Evolutionary conservation across 108 stramenopile genomes (phyloP).

Genomic region (Pelagomonas calceolata): DNA sequence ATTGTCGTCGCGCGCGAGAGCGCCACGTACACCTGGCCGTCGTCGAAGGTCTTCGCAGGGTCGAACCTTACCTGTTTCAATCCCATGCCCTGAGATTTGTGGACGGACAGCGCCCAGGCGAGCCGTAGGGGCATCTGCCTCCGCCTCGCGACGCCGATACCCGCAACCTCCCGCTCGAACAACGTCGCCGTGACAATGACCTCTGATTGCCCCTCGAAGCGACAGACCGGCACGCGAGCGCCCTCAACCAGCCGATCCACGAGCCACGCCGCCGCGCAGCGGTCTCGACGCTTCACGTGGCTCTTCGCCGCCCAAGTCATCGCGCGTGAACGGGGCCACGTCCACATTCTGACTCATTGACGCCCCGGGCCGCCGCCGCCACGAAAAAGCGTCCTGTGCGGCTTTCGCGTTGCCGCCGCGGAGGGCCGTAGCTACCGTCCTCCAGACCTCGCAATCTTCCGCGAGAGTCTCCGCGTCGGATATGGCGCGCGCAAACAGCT

Average conservation of each 20-base stretch:
- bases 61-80: background rate
- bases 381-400: too few relatives aligned
- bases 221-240: background rate
- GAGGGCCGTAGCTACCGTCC: too few relatives aligned
- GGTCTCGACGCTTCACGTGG: background rate
- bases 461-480: too few relatives aligned
- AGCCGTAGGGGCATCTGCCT: background rate
- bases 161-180: background rate
- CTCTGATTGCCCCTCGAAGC: background rate
- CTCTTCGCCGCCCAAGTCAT: background rate
- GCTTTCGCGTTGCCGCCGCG: too few relatives aligned
- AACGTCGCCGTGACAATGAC: background rate
- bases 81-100: slow-evolving; percentile 3
- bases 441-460: too few relatives aligned
- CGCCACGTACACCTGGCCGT: slow-evolving; percentile 3
- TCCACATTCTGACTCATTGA: too few relatives aligned
- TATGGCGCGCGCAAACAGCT: too few relatives aligned
- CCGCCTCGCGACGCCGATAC: background rate
- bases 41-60: background rate
- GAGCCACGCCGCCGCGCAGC: background rate
- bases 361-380: too few relatives aligned
- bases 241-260: background rate
- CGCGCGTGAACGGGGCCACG: too few relatives aligned
- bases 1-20: background rate
- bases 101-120: slow-evolving; percentile 6